Conservation (phyloP, 108 stramenopile species). For the Cyclotella cryptica region DNA sequence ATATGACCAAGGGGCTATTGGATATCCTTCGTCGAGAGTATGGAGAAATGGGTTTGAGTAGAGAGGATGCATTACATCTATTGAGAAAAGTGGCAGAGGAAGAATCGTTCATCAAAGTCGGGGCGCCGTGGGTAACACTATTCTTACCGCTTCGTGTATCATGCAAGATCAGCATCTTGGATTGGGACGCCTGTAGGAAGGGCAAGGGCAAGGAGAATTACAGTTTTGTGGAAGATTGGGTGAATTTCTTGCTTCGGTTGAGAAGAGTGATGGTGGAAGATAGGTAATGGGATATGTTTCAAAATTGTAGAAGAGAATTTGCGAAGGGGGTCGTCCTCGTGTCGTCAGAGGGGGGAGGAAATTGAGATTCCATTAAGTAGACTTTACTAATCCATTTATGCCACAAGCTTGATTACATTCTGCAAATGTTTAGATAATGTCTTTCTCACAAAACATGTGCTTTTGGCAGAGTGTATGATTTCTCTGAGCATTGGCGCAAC, state of each 20-base stretch:
- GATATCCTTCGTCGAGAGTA: too few species aligned
- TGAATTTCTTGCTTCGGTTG: neutral
- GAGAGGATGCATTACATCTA: neutral
- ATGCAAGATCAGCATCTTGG: neutral
- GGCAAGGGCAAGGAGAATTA: conserved; percentile 1
- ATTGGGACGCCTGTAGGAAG: conserved; percentile 1
- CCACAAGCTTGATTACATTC: too few species aligned
- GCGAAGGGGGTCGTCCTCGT: neutral
- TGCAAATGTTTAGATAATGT: too few species aligned
- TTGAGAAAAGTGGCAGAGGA: neutral
- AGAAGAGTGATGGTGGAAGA: neutral
- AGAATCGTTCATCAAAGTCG: neutral
- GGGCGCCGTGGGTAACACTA: neutral
- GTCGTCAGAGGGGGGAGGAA: neutral
- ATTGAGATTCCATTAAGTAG: neutral
- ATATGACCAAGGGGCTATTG: too few species aligned
- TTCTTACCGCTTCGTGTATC: neutral
- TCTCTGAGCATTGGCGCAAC: too few species aligned
- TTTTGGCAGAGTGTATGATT: too few species aligned
- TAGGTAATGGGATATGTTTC: conserved; percentile 1
- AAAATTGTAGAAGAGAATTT: neutral
- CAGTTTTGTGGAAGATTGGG: neutral
- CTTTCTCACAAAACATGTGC: too few species aligned
- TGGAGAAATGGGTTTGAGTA: neutral
- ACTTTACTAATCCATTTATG: neutral